Evolutionary conservation across 768 basidiomycete species (phyloP).

Genomic region (Phaffia tasmanica): DNA sequence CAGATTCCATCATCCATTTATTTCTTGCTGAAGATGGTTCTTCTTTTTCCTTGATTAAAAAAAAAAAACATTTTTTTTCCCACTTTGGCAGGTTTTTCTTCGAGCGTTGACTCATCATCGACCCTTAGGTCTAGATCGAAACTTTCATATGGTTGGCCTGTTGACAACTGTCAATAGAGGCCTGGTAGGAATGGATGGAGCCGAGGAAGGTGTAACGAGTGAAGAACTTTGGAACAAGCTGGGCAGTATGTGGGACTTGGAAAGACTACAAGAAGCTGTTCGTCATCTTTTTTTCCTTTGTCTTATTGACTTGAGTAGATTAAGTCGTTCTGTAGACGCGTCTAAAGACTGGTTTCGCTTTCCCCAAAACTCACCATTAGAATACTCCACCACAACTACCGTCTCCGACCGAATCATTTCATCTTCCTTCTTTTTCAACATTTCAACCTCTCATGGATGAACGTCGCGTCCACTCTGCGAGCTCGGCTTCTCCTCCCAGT

Average conservation of each 20-base stretch:
- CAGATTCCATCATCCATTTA: too few relatives aligned
- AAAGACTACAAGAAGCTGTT: conserved; percentile 4
- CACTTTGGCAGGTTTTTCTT: background rate
- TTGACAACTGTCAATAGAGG: background rate
- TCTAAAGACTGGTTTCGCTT: too few relatives aligned
- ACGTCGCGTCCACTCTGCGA: background rate
- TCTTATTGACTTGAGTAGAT: too few relatives aligned
- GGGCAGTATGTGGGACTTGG: conserved; percentile 9
- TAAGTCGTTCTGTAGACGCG: too few relatives aligned
- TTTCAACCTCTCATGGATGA: background rate
- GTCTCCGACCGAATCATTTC: background rate
- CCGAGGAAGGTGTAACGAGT: background rate
- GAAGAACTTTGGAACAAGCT: conserved; percentile 11
- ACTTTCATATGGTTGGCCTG: conserved; percentile 9
- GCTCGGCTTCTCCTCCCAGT: background rate
- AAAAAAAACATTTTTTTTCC: background rate
- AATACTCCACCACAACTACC: background rate
- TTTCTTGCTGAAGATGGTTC: too few relatives aligned
- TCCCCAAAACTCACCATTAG: too few relatives aligned
- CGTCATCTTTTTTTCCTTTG: too few relatives aligned
- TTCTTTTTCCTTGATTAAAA: too few relatives aligned
- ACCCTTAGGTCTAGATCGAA: background rate
- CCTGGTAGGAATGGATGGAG: conserved; percentile 6
- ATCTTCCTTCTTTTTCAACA: background rate
- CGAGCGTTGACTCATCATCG: conserved; percentile 2